Evolutionary conservation across 768 basidiomycete species (phyloP).

Genomic region (Mycena rebaudengoi): DNA sequence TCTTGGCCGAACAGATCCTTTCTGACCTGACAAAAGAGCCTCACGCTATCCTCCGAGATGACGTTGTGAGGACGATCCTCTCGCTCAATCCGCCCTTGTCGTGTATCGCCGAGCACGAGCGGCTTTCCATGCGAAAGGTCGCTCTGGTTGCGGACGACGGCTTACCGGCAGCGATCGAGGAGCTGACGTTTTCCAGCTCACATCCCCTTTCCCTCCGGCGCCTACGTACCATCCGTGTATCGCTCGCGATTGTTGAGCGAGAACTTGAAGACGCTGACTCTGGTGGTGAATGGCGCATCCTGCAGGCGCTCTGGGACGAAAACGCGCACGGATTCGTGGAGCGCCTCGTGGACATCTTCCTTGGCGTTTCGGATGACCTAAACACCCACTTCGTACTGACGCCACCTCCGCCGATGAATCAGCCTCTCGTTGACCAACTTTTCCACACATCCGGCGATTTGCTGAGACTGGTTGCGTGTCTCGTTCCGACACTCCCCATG

Average conservation of each 20-base stretch:
- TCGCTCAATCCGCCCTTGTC: constrained; percentile 66
- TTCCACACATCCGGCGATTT: constrained; percentile 64
- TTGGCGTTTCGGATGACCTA: constrained; percentile 61
- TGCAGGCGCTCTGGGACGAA: constrained; percentile 70
- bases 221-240: constrained; percentile 69
- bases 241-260: constrained; percentile 62
- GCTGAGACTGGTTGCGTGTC: constrained; percentile 56
- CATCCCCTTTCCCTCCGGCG: constrained; percentile 61
- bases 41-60: constrained; percentile 62
- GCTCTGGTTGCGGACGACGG: constrained; percentile 78
- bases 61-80: constrained; percentile 68
- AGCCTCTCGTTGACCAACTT: constrained; percentile 59
- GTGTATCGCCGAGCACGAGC: constrained; percentile 68
- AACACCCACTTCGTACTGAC: constrained; percentile 58
- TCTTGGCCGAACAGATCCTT: constrained; percentile 76
- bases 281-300: constrained; percentile 64
- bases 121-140: constrained; percentile 64
- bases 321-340: constrained; percentile 63
- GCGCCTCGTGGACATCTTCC: constrained; percentile 62
- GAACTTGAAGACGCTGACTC: constrained; percentile 59
- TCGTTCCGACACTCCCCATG: constrained; percentile 57
- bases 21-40: constrained; percentile 69
- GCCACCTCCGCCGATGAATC: constrained; percentile 46
- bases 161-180: constrained; percentile 67
- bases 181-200: constrained; percentile 58